phyloP scores from a whole-genome alignment of 192 early-diverging fungal species.

The Entomortierella beljakovae region DNA sequence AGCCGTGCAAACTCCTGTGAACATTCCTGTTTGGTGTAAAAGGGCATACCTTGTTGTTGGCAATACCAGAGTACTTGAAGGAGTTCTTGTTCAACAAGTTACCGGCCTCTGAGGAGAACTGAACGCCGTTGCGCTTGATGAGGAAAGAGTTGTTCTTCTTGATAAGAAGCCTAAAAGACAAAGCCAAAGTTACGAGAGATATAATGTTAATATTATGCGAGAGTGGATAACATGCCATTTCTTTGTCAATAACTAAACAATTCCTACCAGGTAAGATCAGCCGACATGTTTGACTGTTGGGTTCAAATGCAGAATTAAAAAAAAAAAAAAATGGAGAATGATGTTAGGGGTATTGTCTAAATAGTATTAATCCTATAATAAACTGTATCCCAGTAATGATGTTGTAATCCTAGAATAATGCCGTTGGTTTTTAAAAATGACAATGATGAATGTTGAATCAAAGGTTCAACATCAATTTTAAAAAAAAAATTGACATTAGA shows the following conservation, averaged over 20 bases:
- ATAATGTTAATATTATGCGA: neutral
- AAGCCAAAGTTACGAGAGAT: neutral
- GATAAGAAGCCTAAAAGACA: constrained; percentile 65
- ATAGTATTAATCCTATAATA: neutral
- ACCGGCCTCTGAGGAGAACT: constrained; percentile 77
- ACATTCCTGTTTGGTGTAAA: no score
- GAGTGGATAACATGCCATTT: neutral
- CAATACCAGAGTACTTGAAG: constrained; percentile 85
- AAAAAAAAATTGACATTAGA: neutral
- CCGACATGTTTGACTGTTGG: constrained; percentile 55
- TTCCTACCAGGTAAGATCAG: constrained; percentile 58
- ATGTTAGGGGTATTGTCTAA: neutral
- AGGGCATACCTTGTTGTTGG: constrained; percentile 74
- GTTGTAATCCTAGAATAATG: neutral
- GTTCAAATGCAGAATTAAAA: neutral
- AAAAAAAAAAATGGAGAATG: neutral
- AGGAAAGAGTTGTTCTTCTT: constrained; percentile 84
- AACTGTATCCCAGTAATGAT: neutral
- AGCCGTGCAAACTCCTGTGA: neutral
- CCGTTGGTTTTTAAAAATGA: neutral
- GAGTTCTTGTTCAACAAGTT: constrained; percentile 86
- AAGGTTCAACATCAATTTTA: constrained; percentile 29
- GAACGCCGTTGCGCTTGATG: constrained; percentile 82
- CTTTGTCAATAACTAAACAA: no score
- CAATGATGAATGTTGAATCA: constrained; percentile 30